Base-by-base conservation (phyloP, 2,329 filamentous ascomycete genomes). In the Alternaria longipes region DNA sequence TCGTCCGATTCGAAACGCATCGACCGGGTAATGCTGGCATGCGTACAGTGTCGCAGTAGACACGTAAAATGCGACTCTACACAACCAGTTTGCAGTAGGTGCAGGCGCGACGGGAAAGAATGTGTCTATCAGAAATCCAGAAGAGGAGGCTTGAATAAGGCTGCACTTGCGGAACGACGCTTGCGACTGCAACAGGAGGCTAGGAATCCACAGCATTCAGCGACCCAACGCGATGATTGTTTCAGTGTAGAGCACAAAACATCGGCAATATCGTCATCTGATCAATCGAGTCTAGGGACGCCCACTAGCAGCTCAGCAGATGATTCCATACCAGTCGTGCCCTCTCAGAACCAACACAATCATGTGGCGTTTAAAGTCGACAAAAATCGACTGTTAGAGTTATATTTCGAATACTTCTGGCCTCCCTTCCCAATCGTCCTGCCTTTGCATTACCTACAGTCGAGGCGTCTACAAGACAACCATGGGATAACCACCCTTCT, bases 381-480 rank as follows among this genome's bases (percentile, higher is more conserved):
- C 54, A 59, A 62, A 5, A 69, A 75, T 24, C 68, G 74, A 38
- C 61, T 78, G 24, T 16, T 77, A 2, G 72, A 75, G 16, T 53
- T 77, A 12, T 78, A 66, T 49, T 77, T 71, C 44, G 74, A 81
- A 16, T 81, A 83, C 70, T 87, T 87, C 71, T 82, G 86, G 67
- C 75, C 81, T 0, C 77, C 82, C 0, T 85, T 87, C 70, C 86
- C 86, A 0, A 81, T 87, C 49, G 72, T 87, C 1, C 79, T 86
- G 3, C 86, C 86, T 0, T 72, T 80, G 28, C 79, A 67, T 66
- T 82, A 44, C 77, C 75, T 67, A 62, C 74, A 61, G 66, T 75
- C 59, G 32, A 65, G 73, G 34, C 70, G 57, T 18, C 26, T 62
- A 36, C 56, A 44, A 1, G 42, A 49, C 6, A 58, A 67, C 9